Evolutionary conservation across 495 filamentous ascomycete genomes (phyloP), one percentile per base, ranked within the genome.

Genomic region (Penicillium atrosanguineum): DNA sequence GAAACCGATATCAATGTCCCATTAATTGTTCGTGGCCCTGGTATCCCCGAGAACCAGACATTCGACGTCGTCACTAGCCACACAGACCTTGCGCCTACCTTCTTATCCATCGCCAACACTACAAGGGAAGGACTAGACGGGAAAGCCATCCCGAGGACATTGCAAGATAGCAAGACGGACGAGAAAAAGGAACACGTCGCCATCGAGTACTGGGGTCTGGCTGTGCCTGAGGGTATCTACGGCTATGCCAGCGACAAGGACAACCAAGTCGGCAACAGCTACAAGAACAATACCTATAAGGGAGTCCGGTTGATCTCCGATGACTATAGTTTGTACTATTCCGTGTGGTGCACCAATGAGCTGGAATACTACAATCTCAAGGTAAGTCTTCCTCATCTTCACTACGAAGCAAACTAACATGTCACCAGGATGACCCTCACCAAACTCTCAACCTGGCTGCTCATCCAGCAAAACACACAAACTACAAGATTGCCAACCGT

Each of bases 1-100:
- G 83, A 88, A 63, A 83, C 85, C 55, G 86, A 89, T 57, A 82
- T 87, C 56, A 82, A 87, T 56, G 75, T 89, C 7, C 86, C 86
- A 8, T 64, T 89, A 1, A 67, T 72, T 28, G 66, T 85, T 26
- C 71, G 83, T n/a, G 83, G 83, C 0, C 82, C 83, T 15, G 74
- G 79, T 6, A 69, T 87, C n/a, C 69, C 76, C 0, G 34, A 65
- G 52, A 71, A 71, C n/a, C 44, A 60, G 15, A 70, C 62, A 2
- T 68, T 75, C 1, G 74, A 83, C 37, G 69, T 77, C 9, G 77
- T 87, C 8, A 87, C 84, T 6, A 77, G 82, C 23, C 86, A 89
- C 59, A 83, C 81, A 0, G 86, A 89, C 51, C 62, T 89, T 4
- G 85, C 84, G 1, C 83, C 86, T 4, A 88, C 86, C 0, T 75